phyloP scores from a whole-genome alignment of 2,329 filamentous ascomycete species.

The Colletotrichum cereale region DNA sequence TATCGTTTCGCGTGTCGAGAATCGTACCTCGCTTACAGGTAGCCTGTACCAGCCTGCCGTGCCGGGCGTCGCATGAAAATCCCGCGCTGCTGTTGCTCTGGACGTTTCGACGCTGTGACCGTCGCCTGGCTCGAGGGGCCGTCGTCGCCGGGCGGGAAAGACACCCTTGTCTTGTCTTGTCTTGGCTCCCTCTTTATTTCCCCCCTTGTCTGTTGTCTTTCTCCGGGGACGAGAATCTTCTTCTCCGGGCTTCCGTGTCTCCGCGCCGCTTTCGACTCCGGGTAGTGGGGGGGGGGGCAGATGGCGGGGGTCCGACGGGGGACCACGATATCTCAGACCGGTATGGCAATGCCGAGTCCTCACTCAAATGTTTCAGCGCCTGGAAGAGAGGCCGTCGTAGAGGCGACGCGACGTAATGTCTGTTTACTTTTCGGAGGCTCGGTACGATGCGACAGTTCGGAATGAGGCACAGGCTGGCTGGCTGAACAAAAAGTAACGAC shows the following conservation, averaged over 20 bases:
- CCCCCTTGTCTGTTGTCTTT: background rate
- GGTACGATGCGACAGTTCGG: background rate
- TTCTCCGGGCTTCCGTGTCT: background rate
- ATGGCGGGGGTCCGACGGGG: background rate
- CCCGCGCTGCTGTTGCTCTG: conserved; percentile 5
- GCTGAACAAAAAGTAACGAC: background rate
- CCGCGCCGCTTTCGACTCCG: conserved; percentile 11
- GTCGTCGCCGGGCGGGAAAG: background rate
- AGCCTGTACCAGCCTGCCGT: background rate
- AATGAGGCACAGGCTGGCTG: conserved; percentile 29
- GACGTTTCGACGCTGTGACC: conserved; percentile 25
- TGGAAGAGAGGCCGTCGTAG: background rate
- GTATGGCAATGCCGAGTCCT: background rate
- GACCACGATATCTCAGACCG: background rate
- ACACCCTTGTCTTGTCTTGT: too few species aligned
- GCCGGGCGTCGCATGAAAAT: background rate
- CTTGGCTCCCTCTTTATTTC: background rate
- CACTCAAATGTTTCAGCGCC: background rate
- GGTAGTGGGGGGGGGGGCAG: background rate
- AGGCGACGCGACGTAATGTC: background rate
- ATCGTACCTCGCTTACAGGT: background rate
- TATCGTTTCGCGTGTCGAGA: conserved; percentile 6
- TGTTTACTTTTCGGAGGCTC: background rate
- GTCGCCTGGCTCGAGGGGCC: background rate
- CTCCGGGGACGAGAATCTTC: too few species aligned